Conservation (phyloP, 371 early-diverging fungal genomes). For the Mortierella sp. region DNA sequence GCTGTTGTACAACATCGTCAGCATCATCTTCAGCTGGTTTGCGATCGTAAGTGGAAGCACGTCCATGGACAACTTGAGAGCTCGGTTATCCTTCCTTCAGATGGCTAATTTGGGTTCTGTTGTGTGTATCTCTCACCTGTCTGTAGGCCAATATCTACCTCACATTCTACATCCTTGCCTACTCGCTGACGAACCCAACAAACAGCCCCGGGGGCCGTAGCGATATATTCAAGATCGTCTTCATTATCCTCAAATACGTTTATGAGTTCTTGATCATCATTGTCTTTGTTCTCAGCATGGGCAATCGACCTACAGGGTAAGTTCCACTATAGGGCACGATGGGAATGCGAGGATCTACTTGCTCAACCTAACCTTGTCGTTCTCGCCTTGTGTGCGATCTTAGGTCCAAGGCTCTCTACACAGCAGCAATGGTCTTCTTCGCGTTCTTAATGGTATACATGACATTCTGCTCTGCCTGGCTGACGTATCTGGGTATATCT, state of each 20-base stretch:
- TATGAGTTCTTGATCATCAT: slow-evolving; percentile 74
- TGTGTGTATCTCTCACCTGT: background rate
- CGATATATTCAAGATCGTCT: slow-evolving; percentile 46
- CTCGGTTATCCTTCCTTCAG: too few species aligned
- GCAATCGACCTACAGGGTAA: slow-evolving; percentile 87
- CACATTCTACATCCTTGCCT: slow-evolving; percentile 77
- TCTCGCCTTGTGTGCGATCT: too few species aligned
- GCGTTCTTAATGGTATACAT: slow-evolving; percentile 69
- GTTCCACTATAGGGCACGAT: too few species aligned
- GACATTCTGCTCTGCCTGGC: slow-evolving; percentile 56
- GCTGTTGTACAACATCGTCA: slow-evolving; percentile 71
- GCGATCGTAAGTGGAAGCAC: slow-evolving; percentile 62
- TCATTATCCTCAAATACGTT: slow-evolving; percentile 63
- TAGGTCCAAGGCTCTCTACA: too few species aligned
- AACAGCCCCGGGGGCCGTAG: slow-evolving; percentile 62
- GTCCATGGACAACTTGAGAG: too few species aligned
- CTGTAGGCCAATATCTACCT: slow-evolving; percentile 79
- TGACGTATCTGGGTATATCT: slow-evolving; percentile 61
- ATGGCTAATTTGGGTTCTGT: too few species aligned
- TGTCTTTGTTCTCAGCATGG: slow-evolving; percentile 77
- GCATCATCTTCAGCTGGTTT: slow-evolving; percentile 81
- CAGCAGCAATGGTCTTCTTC: slow-evolving; percentile 66
- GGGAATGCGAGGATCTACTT: slow-evolving; percentile 81
- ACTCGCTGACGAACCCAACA: slow-evolving; percentile 52
- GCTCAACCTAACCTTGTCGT: too few species aligned